Evolutionary conservation across 805 yeast genomes (phyloP).

Genomic region (Maudiozyma barnettii): DNA sequence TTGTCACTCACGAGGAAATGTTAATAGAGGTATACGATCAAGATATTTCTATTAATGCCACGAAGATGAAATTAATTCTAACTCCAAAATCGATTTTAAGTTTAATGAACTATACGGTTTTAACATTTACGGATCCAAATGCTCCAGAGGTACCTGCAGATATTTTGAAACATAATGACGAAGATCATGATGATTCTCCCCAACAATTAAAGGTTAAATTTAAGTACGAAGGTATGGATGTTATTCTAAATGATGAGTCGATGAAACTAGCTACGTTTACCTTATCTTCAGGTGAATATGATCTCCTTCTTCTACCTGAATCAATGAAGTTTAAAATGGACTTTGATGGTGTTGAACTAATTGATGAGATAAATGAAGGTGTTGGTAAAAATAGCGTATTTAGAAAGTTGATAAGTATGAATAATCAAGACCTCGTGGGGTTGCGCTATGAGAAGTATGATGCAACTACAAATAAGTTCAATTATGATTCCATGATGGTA

Average conservation of each 20-base stretch:
- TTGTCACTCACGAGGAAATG: constrained; percentile 43
- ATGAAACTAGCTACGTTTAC: constrained; percentile 70
- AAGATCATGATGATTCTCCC: constrained; percentile 50
- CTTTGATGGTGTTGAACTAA: constrained; percentile 68
- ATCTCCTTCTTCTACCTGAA: constrained; percentile 61
- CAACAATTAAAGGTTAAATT: constrained; percentile 64
- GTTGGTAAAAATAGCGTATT: constrained; percentile 49
- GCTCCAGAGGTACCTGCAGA: constrained; percentile 63
- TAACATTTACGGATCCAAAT: constrained; percentile 79
- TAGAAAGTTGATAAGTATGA: constrained; percentile 64
- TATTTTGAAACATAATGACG: constrained; percentile 56
- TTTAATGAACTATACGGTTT: constrained; percentile 66
- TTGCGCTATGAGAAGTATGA: constrained; percentile 77
- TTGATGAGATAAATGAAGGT: constrained; percentile 65
- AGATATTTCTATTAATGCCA: constrained; percentile 58
- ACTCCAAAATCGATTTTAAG: constrained; percentile 73
- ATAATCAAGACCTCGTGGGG: constrained; percentile 68
- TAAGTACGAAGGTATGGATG: constrained; percentile 59
- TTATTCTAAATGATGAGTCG: constrained; percentile 76
- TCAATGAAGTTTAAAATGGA: constrained; percentile 62
- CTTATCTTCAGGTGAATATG: constrained; percentile 62
- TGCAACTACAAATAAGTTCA: constrained; percentile 35
- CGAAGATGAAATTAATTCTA: constrained; percentile 66
- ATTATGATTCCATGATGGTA: constrained; percentile 33
- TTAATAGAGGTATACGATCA: constrained; percentile 67